These are phyloP conservation scores for Ophiognomonia clavigignenti-juglandacearum DNA, from an alignment of 2,329 filamentous ascomycete species.

Conservation along the genomic window DNA sequence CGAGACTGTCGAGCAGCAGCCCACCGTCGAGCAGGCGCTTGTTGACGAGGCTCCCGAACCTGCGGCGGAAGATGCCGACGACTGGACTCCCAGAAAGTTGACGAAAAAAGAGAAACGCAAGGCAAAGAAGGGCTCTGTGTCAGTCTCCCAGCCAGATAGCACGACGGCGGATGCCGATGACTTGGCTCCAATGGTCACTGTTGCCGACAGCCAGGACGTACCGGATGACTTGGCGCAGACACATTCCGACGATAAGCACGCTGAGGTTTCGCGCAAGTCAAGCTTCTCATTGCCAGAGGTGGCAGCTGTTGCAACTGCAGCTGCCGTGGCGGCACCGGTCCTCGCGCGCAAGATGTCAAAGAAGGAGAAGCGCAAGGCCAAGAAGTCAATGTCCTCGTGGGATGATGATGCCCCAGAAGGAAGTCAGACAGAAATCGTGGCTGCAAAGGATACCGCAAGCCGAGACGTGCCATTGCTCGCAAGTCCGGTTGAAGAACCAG, in stretches of 20 bases:
- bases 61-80: slow-evolving; percentile 18
- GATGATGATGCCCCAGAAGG: slow-evolving; percentile 9
- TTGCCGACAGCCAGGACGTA: neutral
- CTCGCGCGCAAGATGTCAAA: slow-evolving; percentile 16
- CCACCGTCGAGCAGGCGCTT: neutral
- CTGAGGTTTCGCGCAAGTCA: neutral
- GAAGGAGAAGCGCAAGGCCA: slow-evolving; percentile 20
- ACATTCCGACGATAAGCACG: neutral
- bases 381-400: slow-evolving; percentile 23
- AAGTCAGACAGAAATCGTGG: slow-evolving; percentile 10
- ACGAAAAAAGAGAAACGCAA: slow-evolving; percentile 23
- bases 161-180: neutral
- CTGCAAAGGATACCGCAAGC: slow-evolving; percentile 1
- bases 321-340: neutral
- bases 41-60: too few relatives aligned
- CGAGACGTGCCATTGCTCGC: neutral
- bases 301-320: neutral
- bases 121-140: slow-evolving; percentile 12
- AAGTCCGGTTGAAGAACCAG: neutral
- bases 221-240: neutral
- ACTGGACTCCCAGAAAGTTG: slow-evolving; percentile 22
- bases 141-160: slow-evolving; percentile 1
- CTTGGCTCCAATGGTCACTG: neutral
- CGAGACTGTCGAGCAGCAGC: neutral
- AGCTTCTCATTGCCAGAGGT: neutral